These are phyloP conservation scores for Solanum hybrid DNA, from an alignment of 305 asterid genomes.

Conservation along the genomic window DNA sequence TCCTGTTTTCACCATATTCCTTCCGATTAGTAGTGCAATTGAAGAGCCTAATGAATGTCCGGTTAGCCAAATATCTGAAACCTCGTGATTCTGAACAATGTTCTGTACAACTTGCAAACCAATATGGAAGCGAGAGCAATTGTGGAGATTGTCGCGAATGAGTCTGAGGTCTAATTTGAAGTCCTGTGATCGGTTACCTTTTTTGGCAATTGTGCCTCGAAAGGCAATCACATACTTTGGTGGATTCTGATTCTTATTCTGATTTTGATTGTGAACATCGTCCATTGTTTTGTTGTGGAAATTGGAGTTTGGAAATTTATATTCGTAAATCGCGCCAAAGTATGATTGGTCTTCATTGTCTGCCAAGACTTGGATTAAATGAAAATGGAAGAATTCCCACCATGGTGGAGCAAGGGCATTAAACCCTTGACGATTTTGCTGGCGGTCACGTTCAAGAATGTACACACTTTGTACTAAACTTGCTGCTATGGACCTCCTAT, in stretches of 20 bases:
- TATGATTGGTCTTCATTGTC: conserved; percentile 41
- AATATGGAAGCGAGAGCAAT: conserved; percentile 20
- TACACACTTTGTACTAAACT: conserved; percentile 55
- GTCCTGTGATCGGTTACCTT: conserved; percentile 25
- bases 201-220: conserved; percentile 46
- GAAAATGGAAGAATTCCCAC: conserved; percentile 61
- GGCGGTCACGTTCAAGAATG: conserved; percentile 48
- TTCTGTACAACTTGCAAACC: conserved; percentile 21
- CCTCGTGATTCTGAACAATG: conserved; percentile 12
- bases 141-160: conserved; percentile 30
- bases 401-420: conserved; percentile 58
- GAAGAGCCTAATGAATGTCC: conserved; percentile 75
- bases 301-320: conserved; percentile 11
- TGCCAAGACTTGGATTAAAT: conserved; percentile 13
- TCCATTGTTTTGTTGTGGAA: neutral
- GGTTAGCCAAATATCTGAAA: conserved; percentile 42
- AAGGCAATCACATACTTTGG: conserved; percentile 51
- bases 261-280: neutral
- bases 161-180: conserved; percentile 42
- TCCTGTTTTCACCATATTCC: conserved; percentile 27
- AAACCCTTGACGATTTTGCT: conserved; percentile 33
- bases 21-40: conserved; percentile 40
- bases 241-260: conserved; percentile 14
- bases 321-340: conserved; percentile 57
- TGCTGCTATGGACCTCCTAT: conserved; percentile 45